Evolutionary conservation across 202 grass and related monocot genomes (phyloP).

Genomic region (Carex arenaria): DNA sequence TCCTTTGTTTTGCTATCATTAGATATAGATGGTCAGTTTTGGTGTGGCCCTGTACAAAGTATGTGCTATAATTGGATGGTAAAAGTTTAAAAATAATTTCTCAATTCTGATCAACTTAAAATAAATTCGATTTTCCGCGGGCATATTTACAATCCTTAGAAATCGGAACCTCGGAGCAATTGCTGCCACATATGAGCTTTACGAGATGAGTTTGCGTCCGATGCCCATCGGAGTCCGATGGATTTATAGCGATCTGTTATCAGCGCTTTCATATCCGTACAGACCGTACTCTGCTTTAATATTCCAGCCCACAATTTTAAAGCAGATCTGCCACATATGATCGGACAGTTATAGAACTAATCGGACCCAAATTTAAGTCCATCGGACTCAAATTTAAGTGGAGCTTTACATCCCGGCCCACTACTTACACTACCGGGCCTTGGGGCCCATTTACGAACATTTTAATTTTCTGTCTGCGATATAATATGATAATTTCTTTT

Average conservation of each 20-base stretch:
- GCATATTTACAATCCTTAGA: not conserved
- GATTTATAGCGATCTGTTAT: too few relatives aligned
- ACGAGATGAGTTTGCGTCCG: too few relatives aligned
- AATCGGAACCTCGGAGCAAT: not conserved
- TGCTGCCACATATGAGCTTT: not conserved
- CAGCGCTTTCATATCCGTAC: too few relatives aligned
- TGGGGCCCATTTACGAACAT: not conserved
- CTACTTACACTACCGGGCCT: not conserved
- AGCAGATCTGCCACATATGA: too few relatives aligned
- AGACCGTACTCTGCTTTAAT: too few relatives aligned
- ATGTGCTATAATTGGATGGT: not conserved
- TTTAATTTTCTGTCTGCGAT: not conserved
- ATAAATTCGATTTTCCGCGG: not conserved
- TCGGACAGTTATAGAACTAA: too few relatives aligned
- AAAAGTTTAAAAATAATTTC: not conserved
- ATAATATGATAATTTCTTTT: not conserved
- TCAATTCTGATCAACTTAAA: not conserved
- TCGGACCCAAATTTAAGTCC: too few relatives aligned
- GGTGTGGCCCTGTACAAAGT: not conserved
- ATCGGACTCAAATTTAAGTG: too few relatives aligned
- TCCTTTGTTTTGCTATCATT: not conserved
- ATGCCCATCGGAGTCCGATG: too few relatives aligned
- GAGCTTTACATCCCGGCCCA: not conserved
- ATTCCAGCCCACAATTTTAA: too few relatives aligned
- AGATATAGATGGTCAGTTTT: not conserved